Conservation (phyloP, 2,329 filamentous ascomycete species). For the Phyllosticta citriasiana region DNA sequence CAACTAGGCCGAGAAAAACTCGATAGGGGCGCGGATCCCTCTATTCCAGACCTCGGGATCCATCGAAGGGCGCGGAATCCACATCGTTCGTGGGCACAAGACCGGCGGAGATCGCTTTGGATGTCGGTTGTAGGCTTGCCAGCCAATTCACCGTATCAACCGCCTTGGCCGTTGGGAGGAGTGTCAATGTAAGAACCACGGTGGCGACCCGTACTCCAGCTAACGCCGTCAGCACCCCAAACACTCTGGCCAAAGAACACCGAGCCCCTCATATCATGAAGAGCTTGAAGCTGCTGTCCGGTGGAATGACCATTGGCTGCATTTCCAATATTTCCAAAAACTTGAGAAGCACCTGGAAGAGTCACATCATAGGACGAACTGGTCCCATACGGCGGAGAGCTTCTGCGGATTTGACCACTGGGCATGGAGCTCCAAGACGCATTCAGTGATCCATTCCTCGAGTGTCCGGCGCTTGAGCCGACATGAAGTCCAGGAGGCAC, state of each 20-base stretch:
- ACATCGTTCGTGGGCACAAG: background rate
- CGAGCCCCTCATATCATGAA: slow-evolving; percentile 27
- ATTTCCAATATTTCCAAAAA: slow-evolving; percentile 11
- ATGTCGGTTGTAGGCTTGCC: background rate
- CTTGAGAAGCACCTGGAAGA: slow-evolving; percentile 1
- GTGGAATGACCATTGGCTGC: slow-evolving; percentile 10
- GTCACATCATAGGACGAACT: slow-evolving; percentile 13
- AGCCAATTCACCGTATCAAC: slow-evolving; percentile 18
- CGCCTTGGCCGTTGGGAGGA: slow-evolving; percentile 28
- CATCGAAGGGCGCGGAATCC: background rate
- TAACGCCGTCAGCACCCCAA: slow-evolving; percentile 26
- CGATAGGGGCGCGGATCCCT: background rate
- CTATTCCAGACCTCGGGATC: background rate
- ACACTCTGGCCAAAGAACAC: slow-evolving; percentile 31
- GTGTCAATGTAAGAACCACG: slow-evolving; percentile 22
- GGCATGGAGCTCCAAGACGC: slow-evolving; percentile 27
- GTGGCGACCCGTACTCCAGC: slow-evolving; percentile 25
- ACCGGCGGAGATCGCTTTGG: background rate
- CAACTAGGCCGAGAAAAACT: background rate
- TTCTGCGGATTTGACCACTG: background rate
- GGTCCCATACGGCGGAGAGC: slow-evolving; percentile 6
- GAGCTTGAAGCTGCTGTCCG: slow-evolving; percentile 14
- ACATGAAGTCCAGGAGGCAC: slow-evolving; percentile 10
- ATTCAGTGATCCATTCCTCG: slow-evolving; percentile 33
- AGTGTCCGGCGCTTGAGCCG: slow-evolving; percentile 18